Evolutionary conservation across 352 stramenopile genomes (phyloP).

Genomic region (Albugo laibachii): DNA sequence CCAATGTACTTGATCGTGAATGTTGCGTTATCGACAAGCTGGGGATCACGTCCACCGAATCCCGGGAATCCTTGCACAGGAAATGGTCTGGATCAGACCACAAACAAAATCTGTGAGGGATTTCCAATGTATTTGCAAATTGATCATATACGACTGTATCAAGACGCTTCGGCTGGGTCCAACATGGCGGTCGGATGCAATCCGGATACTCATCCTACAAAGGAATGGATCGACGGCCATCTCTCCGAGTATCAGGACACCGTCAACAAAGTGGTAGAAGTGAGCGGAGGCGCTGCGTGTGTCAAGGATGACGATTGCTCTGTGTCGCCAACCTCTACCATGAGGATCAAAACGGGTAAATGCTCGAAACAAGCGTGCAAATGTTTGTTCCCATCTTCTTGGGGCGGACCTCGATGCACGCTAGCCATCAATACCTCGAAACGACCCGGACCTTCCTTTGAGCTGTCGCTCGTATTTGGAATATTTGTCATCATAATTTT

Average conservation of each 20-base stretch:
- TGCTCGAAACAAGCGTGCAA: slow-evolving; percentile 33
- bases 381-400: slow-evolving; percentile 22
- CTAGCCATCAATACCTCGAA: slow-evolving; percentile 9
- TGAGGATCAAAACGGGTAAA: slow-evolving; percentile 27
- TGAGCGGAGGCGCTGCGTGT: slow-evolving; percentile 2
- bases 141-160: slow-evolving; percentile 14
- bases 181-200: slow-evolving; percentile 9
- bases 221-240: slow-evolving; percentile 9
- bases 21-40: slow-evolving; percentile 84
- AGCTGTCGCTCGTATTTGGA: not conserved
- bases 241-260: slow-evolving; percentile 6
- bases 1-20: slow-evolving; percentile 92
- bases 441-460: not conserved
- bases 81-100: not conserved
- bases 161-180: slow-evolving; percentile 3
- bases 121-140: slow-evolving; percentile 7
- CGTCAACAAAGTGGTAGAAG: slow-evolving; percentile 4
- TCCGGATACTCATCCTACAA: slow-evolving; percentile 9
- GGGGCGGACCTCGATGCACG: slow-evolving; percentile 30
- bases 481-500: not conserved
- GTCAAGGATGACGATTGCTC: slow-evolving; percentile 6
- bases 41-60: slow-evolving; percentile 60
- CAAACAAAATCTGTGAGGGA: slow-evolving; percentile 4
- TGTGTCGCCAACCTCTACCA: slow-evolving; percentile 11
- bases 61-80: slow-evolving; percentile 24